A percentile compares a stretch with the other conserved stretches of the same genome.
phyloP scores from a whole-genome alignment of 2,329 filamentous ascomycete genomes.

The Phaeosphaeriaceae sp. region DNA sequence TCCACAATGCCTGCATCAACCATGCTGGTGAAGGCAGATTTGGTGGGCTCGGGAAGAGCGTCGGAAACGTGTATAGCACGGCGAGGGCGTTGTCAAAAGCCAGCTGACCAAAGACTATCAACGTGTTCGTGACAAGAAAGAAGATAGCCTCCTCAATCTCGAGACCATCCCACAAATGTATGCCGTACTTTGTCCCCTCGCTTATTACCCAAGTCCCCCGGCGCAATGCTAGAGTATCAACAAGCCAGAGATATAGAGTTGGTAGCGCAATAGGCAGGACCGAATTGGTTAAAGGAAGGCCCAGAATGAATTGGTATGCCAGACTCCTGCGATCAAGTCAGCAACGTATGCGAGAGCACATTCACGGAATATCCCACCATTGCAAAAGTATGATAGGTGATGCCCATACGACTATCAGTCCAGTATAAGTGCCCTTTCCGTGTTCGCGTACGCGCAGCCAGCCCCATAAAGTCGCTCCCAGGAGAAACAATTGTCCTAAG shows the following conservation, averaged over 20 bases:
- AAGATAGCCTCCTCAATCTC: slow-evolving; percentile 79
- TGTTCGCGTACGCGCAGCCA: slow-evolving; percentile 55
- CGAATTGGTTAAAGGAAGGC: slow-evolving; percentile 65
- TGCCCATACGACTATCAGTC: slow-evolving; percentile 74
- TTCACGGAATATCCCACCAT: slow-evolving; percentile 54
- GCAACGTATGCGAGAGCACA: not conserved
- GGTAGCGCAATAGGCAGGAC: slow-evolving; percentile 67
- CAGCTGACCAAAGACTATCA: slow-evolving; percentile 73
- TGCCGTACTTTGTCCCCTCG: slow-evolving; percentile 69
- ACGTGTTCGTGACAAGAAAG: slow-evolving; percentile 72
- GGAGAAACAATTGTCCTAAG: slow-evolving; percentile 60
- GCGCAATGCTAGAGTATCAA: slow-evolving; percentile 72
- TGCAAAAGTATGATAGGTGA: slow-evolving; percentile 69
- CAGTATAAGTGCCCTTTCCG: slow-evolving; percentile 68
- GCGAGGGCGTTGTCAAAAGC: slow-evolving; percentile 74
- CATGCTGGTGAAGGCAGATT: slow-evolving; percentile 57
- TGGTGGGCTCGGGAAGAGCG: slow-evolving; percentile 61
- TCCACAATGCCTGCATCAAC: slow-evolving; percentile 61
- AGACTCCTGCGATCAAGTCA: slow-evolving; percentile 55
- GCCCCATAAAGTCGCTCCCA: slow-evolving; percentile 54
- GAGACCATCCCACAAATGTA: slow-evolving; percentile 68
- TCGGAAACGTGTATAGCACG: slow-evolving; percentile 68
- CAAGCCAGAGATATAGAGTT: slow-evolving; percentile 74
- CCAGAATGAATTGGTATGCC: slow-evolving; percentile 68
- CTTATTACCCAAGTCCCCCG: slow-evolving; percentile 77